These are phyloP conservation scores for Larix kaempferi DNA, from an alignment of 75 land plant genomes.

Conservation along the genomic window DNA sequence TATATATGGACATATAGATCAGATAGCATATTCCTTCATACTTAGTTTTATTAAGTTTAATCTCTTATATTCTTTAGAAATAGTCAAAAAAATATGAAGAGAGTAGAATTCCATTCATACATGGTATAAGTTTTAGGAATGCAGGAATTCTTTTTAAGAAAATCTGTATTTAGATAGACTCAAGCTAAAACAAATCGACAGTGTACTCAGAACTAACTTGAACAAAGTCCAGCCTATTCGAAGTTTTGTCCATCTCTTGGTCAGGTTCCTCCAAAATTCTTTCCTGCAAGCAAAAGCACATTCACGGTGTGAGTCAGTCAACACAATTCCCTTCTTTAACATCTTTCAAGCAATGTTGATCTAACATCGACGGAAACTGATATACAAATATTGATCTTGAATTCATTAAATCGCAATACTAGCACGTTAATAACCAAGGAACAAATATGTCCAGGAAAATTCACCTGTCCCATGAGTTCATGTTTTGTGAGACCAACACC, in stretches of 20 bases:
- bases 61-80: neutral
- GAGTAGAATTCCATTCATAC: neutral
- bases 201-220: constrained; percentile 50
- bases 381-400: neutral
- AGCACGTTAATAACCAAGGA: neutral
- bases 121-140: neutral
- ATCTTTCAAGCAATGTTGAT: neutral
- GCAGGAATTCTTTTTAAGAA: neutral
- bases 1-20: no score
- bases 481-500: constrained; percentile 92
- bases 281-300: constrained; percentile 41
- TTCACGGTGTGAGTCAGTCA: neutral
- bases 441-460: neutral
- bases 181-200: neutral
- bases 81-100: neutral
- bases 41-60: neutral
- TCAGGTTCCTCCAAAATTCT: constrained; percentile 72
- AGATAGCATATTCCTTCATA: no score
- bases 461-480: constrained; percentile 83
- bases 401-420: neutral
- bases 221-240: constrained; percentile 88
- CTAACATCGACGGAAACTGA: neutral
- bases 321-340: neutral
- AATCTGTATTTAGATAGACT: neutral
- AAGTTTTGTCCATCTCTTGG: constrained; percentile 85